Conservation (phyloP, 1,284 basidiomycete species). For the Jaminaea rosea region DNA sequence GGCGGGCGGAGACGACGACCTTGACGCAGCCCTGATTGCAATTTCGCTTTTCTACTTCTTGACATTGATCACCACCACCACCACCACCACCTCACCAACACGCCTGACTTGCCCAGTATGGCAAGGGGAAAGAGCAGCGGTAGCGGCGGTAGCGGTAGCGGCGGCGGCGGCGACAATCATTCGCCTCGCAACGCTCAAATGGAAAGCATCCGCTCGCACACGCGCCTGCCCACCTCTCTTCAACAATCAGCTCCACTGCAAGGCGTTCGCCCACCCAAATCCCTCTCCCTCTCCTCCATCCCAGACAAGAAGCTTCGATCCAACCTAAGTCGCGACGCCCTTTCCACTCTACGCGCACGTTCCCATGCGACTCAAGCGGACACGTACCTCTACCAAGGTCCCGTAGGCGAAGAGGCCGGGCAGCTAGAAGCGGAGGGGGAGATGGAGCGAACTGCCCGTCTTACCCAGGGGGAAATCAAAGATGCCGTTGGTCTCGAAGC, state of each 20-base stretch:
- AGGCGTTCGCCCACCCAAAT: slow-evolving; percentile 33
- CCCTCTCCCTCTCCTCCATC: slow-evolving; percentile 19
- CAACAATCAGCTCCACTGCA: slow-evolving; percentile 25
- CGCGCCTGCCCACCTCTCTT: slow-evolving; percentile 33
- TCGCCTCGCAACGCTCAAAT: too few species aligned
- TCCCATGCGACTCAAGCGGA: slow-evolving; percentile 37
- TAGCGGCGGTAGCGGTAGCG: too few species aligned
- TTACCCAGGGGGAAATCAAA: slow-evolving; percentile 71
- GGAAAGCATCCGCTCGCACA: slow-evolving; percentile 4
- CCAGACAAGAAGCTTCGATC: slow-evolving; percentile 45
- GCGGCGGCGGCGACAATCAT: too few species aligned
- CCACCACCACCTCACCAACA: too few species aligned
- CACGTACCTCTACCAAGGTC: slow-evolving; percentile 34
- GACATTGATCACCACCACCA: too few species aligned
- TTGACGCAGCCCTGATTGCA: too few species aligned
- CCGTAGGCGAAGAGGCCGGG: slow-evolving; percentile 55
- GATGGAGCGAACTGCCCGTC: slow-evolving; percentile 80
- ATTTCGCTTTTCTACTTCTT: too few species aligned
- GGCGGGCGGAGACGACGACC: too few species aligned
- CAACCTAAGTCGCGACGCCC: slow-evolving; percentile 31
- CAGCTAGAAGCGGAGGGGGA: slow-evolving; percentile 63
- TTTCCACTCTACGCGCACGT: slow-evolving; percentile 33
- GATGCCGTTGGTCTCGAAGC: slow-evolving; percentile 63
- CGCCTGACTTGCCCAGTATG: too few species aligned
- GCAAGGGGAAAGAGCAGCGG: too few species aligned